These are phyloP conservation scores for Cystobasidium ongulense DNA, from an alignment of 768 basidiomycete species.

Conservation along the genomic window DNA sequence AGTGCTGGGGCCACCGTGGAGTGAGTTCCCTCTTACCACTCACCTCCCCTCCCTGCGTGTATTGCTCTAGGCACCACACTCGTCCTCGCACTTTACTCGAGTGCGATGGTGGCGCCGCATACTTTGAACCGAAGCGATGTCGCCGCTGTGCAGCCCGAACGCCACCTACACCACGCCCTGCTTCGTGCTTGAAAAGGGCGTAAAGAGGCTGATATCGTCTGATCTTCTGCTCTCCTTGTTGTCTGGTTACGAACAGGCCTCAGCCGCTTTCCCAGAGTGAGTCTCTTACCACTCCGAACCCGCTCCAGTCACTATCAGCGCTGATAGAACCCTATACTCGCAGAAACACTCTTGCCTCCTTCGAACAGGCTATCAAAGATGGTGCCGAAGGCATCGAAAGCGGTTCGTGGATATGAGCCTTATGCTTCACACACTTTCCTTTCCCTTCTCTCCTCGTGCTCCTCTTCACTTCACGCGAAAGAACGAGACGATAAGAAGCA, in stretches of 20 bases:
- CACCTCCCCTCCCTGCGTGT: not conserved
- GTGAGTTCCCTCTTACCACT: slow-evolving; percentile 9
- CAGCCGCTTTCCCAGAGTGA: slow-evolving; percentile 29
- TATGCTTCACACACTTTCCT: not conserved
- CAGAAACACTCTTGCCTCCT: slow-evolving; percentile 31
- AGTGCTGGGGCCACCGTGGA: slow-evolving; percentile 30
- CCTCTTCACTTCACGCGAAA: too few species aligned
- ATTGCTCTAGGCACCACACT: too few species aligned
- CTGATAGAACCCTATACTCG: too few species aligned
- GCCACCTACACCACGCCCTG: too few species aligned
- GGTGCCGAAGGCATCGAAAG: slow-evolving; percentile 96
- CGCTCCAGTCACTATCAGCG: too few species aligned
- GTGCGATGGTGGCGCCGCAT: too few species aligned
- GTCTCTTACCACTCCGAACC: not conserved
- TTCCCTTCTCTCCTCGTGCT: not conserved
- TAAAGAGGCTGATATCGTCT: too few species aligned
- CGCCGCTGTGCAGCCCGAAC: too few species aligned
- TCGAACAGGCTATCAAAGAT: slow-evolving; percentile 64
- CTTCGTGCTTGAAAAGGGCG: too few species aligned
- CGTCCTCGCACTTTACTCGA: too few species aligned
- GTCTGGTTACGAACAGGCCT: not conserved
- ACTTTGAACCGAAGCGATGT: too few species aligned
- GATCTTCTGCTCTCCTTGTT: not conserved
- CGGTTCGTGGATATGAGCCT: slow-evolving; percentile 50
- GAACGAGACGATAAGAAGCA: too few species aligned